phyloP scores from a whole-genome alignment of 345 rosid species.

The Boechera stricta region DNA sequence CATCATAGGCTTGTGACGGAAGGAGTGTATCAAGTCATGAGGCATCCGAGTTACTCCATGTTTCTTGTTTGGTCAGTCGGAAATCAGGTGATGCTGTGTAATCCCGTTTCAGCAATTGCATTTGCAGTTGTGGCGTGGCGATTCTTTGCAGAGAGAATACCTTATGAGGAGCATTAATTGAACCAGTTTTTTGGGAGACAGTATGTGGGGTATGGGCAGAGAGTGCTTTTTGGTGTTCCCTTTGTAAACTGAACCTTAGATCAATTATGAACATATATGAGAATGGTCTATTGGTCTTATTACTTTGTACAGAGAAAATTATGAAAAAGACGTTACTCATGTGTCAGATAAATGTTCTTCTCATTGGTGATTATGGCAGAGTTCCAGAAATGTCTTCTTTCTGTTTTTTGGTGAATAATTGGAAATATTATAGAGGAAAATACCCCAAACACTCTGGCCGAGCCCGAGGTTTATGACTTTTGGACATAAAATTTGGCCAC shows the following conservation, averaged over 20 bases:
- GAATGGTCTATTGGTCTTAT: not conserved
- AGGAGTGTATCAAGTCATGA: slow-evolving; percentile 64
- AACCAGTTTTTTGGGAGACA: slow-evolving; percentile 63
- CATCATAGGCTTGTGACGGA: slow-evolving; percentile 63
- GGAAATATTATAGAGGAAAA: not conserved
- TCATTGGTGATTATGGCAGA: not conserved
- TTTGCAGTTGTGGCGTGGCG: slow-evolving; percentile 67
- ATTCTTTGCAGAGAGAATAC: slow-evolving; percentile 65
- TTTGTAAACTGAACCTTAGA: slow-evolving; percentile 54
- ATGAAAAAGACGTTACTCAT: not conserved
- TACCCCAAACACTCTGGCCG: not conserved
- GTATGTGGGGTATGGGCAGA: slow-evolving; percentile 58
- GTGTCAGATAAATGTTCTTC: slow-evolving; percentile 7
- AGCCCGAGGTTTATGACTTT: not conserved
- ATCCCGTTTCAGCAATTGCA: slow-evolving; percentile 62
- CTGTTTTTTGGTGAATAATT: not conserved
- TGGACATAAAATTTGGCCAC: not conserved
- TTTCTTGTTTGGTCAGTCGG: slow-evolving; percentile 76
- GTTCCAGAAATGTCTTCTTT: not conserved
- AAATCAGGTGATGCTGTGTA: slow-evolving; percentile 76
- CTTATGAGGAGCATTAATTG: slow-evolving; percentile 71
- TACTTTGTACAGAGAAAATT: not conserved
- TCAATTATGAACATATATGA: slow-evolving; percentile 6
- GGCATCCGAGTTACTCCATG: slow-evolving; percentile 77
- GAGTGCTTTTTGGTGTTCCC: slow-evolving; percentile 71